Conservation (phyloP, 116 monocot species). For the Iris pallida region DNA sequence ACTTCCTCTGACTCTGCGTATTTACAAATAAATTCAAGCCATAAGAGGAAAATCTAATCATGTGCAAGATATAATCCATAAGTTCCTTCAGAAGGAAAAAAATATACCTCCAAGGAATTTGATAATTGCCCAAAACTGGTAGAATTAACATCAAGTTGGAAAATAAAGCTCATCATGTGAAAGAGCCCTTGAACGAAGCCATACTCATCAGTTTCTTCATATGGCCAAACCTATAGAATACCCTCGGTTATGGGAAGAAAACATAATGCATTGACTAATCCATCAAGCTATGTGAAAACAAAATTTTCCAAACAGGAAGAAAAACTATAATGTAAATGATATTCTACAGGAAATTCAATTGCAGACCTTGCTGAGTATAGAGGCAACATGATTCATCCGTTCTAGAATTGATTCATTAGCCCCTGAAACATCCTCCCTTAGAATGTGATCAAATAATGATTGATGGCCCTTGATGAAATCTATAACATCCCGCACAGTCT, state of each 20-base stretch:
- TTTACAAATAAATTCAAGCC: background rate
- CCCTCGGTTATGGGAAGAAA: background rate
- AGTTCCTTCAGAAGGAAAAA: background rate
- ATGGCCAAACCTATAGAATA: constrained; percentile 76
- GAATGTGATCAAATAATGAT: constrained; percentile 60
- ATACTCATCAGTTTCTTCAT: constrained; percentile 78
- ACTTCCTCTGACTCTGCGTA: constrained; percentile 50
- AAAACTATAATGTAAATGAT: background rate
- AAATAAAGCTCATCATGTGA: constrained; percentile 57
- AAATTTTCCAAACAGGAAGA: background rate
- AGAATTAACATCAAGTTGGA: constrained; percentile 42
- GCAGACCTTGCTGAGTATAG: constrained; percentile 76
- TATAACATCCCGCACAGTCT: constrained; percentile 76
- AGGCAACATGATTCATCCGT: constrained; percentile 65
- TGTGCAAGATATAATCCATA: background rate
- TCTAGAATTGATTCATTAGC: constrained; percentile 59
- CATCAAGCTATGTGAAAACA: background rate
- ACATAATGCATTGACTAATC: background rate
- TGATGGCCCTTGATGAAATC: constrained; percentile 76
- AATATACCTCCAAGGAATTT: constrained; percentile 45
- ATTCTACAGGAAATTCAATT: background rate
- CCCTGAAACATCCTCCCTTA: constrained; percentile 50
- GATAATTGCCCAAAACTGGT: constrained; percentile 25
- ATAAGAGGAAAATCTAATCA: background rate
- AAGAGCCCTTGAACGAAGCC: constrained; percentile 84